A percentile compares a stretch with the other conserved stretches of the same genome.
These are phyloP conservation scores for Grosmannia serpens DNA, from an alignment of 2,329 filamentous ascomycete species.

Conservation along the genomic window DNA sequence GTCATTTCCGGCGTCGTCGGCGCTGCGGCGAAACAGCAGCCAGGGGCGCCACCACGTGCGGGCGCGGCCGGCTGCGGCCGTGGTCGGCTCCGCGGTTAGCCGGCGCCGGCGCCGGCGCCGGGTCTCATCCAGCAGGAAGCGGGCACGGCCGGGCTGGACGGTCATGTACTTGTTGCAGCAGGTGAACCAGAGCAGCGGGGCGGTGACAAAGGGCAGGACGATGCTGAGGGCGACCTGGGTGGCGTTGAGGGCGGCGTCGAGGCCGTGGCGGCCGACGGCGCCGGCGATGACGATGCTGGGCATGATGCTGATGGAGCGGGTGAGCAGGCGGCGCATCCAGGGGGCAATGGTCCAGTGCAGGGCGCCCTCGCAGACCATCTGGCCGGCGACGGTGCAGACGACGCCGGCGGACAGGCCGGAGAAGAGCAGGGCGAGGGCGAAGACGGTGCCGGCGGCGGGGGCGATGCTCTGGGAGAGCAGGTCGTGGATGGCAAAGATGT, in stretches of 20 bases:
- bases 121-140: slow-evolving; percentile 16
- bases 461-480: slow-evolving; percentile 59
- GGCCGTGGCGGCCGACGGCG: slow-evolving; percentile 58
- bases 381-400: slow-evolving; percentile 79
- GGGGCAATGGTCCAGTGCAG: slow-evolving; percentile 62
- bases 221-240: slow-evolving; percentile 70
- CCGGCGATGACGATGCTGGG: slow-evolving; percentile 76
- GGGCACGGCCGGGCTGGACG: slow-evolving; percentile 36
- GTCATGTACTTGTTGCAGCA: slow-evolving; percentile 72
- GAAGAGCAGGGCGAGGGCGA: slow-evolving; percentile 68
- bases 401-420: slow-evolving; percentile 75
- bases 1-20: not conserved
- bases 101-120: too few species aligned
- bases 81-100: too few species aligned
- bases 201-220: slow-evolving; percentile 71
- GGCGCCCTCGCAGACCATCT: slow-evolving; percentile 81
- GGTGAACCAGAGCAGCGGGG: slow-evolving; percentile 78
- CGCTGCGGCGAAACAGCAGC: not conserved
- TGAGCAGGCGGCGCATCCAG: slow-evolving; percentile 69
- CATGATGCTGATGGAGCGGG: slow-evolving; percentile 67
- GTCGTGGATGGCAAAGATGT: slow-evolving; percentile 73
- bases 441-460: slow-evolving; percentile 69
- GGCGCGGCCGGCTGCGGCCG: not conserved
- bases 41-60: not conserved
- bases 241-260: slow-evolving; percentile 61